phyloP scores from a whole-genome alignment of 805 yeast genomes.

The Wickerhamiella kurtzmanii region DNA sequence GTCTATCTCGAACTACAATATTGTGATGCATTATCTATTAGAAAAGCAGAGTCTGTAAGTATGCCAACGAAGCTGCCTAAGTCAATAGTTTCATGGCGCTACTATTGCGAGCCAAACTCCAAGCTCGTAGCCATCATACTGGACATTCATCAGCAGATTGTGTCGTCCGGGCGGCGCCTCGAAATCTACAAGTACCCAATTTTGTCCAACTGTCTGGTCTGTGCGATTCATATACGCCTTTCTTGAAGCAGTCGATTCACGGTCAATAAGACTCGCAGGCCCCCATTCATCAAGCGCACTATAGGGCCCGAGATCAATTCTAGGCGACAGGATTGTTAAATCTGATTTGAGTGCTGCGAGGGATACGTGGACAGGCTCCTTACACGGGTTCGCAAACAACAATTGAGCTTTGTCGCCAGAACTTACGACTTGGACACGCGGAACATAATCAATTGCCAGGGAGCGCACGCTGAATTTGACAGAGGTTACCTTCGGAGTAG shows the following conservation, averaged over 20 bases:
- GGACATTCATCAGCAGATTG: not conserved
- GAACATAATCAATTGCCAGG: conserved; percentile 21
- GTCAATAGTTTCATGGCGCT: not conserved
- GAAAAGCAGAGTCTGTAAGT: too few species aligned
- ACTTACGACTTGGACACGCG: conserved; percentile 11
- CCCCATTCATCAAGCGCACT: conserved; percentile 15
- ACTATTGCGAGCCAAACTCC: not conserved
- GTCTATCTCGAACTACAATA: too few species aligned
- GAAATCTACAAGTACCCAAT: conserved; percentile 19
- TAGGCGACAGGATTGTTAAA: conserved; percentile 7
- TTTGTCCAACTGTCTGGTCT: conserved; percentile 17
- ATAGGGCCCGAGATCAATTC: conserved; percentile 17
- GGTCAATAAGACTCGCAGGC: conserved; percentile 17
- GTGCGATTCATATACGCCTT: conserved; percentile 21
- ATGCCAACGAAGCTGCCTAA: not conserved
- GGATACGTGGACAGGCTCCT: conserved; percentile 5
- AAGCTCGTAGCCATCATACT: not conserved
- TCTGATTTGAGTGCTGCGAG: conserved; percentile 10
- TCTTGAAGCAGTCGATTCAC: conserved; percentile 20
- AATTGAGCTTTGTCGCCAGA: conserved; percentile 4
- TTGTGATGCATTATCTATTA: too few species aligned
- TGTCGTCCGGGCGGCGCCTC: conserved; percentile 2
- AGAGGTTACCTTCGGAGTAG: conserved; percentile 20
- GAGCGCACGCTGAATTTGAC: conserved; percentile 14
- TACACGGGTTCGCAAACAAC: conserved; percentile 17